Percentiles rank a stretch among this genome's conserved stretches.
These are phyloP conservation scores for Heritiera littoralis DNA, from an alignment of 345 rosid genomes.

Conservation along the genomic window DNA sequence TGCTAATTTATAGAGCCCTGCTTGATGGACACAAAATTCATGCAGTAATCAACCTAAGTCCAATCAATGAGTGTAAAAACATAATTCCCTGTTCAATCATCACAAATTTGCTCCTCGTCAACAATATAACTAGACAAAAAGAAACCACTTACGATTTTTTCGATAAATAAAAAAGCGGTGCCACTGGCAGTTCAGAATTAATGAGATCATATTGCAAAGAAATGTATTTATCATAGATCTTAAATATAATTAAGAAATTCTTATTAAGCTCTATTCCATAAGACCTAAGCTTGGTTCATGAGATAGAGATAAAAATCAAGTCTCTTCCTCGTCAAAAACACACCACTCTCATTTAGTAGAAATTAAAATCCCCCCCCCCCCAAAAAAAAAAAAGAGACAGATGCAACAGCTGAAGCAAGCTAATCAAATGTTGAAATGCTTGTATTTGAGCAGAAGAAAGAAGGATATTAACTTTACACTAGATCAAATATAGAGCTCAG, in stretches of 20 bases:
- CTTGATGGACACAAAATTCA: not conserved
- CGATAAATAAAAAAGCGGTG: not conserved
- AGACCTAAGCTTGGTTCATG: not conserved
- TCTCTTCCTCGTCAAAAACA: not conserved
- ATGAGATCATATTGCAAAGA: not conserved
- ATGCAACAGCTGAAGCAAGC: not conserved
- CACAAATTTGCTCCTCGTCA: not conserved
- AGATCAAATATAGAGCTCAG: not conserved
- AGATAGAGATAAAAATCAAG: constrained; percentile 1
- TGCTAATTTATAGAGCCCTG: not conserved
- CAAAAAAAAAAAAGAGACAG: not conserved
- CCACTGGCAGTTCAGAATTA: not conserved
- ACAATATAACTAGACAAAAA: not conserved
- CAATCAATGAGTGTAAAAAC: not conserved
- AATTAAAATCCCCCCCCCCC: not conserved
- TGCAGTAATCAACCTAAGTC: not conserved
- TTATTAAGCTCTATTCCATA: not conserved
- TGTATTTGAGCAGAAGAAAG: not conserved
- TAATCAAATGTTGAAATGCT: not conserved
- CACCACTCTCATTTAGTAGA: not conserved
- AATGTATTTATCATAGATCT: not conserved
- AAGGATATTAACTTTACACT: not conserved
- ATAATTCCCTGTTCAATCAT: not conserved
- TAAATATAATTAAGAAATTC: not conserved
- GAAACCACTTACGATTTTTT: not conserved